Evolutionary conservation across 2,329 filamentous ascomycete species (phyloP).

Genomic region (Ophioceras dolichostomum): DNA sequence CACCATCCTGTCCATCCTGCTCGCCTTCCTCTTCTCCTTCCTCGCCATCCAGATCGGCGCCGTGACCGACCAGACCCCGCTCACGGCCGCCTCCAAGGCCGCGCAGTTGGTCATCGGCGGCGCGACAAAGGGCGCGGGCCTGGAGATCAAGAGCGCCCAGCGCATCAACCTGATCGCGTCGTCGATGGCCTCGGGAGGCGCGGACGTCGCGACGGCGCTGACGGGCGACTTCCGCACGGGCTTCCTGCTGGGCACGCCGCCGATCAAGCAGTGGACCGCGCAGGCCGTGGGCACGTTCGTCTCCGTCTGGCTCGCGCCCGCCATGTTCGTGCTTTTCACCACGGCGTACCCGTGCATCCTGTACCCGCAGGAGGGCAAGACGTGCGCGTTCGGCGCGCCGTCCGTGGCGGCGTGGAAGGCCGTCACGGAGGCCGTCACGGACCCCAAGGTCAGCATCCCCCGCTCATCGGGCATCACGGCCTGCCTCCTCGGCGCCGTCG

Average conservation of each 20-base stretch:
- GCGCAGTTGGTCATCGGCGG: slow-evolving; percentile 57
- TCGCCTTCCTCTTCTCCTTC: slow-evolving; percentile 50
- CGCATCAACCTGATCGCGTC: slow-evolving; percentile 54
- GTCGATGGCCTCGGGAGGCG: slow-evolving; percentile 41
- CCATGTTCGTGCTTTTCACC: slow-evolving; percentile 56
- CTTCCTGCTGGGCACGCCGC: slow-evolving; percentile 53
- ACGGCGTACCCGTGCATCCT: slow-evolving; percentile 53
- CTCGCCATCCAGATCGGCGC: slow-evolving; percentile 48
- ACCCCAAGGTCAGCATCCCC: slow-evolving; percentile 42
- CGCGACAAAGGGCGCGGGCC: slow-evolving; percentile 43
- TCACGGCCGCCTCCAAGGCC: slow-evolving; percentile 56
- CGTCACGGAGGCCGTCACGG: slow-evolving; percentile 49
- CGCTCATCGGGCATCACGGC: slow-evolving; percentile 42
- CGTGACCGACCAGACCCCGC: slow-evolving; percentile 48
- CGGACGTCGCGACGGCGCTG: slow-evolving; percentile 38
- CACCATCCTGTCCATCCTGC: slow-evolving; percentile 40
- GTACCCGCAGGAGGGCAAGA: slow-evolving; percentile 24
- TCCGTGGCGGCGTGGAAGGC: slow-evolving; percentile 56
- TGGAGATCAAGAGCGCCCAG: slow-evolving; percentile 38
- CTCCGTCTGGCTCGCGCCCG: slow-evolving; percentile 54
- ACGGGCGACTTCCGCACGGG: slow-evolving; percentile 55
- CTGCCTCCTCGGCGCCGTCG: slow-evolving; percentile 39
- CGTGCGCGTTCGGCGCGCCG: slow-evolving; percentile 49
- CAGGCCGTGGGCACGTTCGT: slow-evolving; percentile 51
- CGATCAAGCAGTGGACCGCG: slow-evolving; percentile 53